Evolutionary conservation across 345 rosid species (phyloP).

Genomic region (Litchi chinensis): DNA sequence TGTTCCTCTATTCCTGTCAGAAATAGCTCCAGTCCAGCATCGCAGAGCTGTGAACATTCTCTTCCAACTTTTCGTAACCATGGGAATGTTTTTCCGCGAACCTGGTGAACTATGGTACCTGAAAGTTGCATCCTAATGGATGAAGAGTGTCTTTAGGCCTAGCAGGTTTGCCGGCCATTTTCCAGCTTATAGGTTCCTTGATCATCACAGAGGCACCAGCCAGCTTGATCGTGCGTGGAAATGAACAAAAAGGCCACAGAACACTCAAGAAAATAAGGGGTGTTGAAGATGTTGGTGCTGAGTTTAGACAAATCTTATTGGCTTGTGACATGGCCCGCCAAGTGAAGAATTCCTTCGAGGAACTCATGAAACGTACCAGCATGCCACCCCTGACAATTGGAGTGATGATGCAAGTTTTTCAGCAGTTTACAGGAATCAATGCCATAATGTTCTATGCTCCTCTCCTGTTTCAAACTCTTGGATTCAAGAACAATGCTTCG

Average conservation of each 20-base stretch:
- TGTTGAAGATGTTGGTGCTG: conserved; percentile 45
- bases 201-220: conserved; percentile 63
- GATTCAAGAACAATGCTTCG: conserved; percentile 36
- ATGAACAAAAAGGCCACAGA: conserved; percentile 26
- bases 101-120: conserved; percentile 49
- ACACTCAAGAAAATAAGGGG: conserved; percentile 56
- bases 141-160: conserved; percentile 59
- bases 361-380: conserved; percentile 47
- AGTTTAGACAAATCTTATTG: conserved; percentile 40
- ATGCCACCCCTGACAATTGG: conserved; percentile 58
- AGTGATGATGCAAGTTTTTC: conserved; percentile 54
- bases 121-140: conserved; percentile 49
- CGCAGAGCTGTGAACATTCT: conserved; percentile 66
- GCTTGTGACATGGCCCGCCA: conserved; percentile 45
- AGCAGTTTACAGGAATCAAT: conserved; percentile 69
- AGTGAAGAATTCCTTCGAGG: conserved; percentile 42
- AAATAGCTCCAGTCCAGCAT: conserved; percentile 53
- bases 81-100: conserved; percentile 56
- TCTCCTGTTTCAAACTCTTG: conserved; percentile 41
- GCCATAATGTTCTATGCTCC: conserved; percentile 47
- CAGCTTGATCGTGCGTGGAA: conserved; percentile 54
- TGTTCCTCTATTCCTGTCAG: conserved; percentile 67
- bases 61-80: conserved; percentile 57
- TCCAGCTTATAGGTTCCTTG: conserved; percentile 53
- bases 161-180: conserved; percentile 47